Percentiles rank a stretch among this genome's conserved stretches.
phyloP scores from a whole-genome alignment of 2,329 filamentous ascomycete genomes.

The Colletotrichum sp. region DNA sequence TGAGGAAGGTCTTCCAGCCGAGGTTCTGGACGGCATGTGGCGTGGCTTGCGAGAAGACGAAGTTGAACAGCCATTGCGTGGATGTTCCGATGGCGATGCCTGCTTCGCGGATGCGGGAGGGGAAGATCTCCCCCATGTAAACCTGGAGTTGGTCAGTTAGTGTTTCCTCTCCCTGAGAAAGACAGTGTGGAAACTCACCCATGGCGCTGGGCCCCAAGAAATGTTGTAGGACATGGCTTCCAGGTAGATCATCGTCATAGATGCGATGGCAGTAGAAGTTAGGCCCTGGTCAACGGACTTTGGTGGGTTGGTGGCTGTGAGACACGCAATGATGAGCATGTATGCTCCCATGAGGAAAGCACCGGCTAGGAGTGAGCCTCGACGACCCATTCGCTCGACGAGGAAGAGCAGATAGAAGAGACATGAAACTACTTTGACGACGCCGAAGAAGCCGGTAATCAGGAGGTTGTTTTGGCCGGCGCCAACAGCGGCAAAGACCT shows the following conservation, averaged over 20 bases:
- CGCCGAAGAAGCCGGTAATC: slow-evolving; percentile 57
- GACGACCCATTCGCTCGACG: slow-evolving; percentile 54
- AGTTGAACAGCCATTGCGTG: slow-evolving; percentile 58
- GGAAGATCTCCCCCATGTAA: slow-evolving; percentile 56
- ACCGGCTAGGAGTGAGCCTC: slow-evolving; percentile 51
- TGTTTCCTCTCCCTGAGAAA: too few species aligned
- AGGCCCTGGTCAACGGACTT: slow-evolving; percentile 28
- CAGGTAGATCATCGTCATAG: slow-evolving; percentile 54
- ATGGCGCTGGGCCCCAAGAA: slow-evolving; percentile 57
- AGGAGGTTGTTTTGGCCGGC: slow-evolving; percentile 46
- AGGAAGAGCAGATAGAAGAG: slow-evolving; percentile 49
- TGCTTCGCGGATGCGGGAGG: slow-evolving; percentile 52
- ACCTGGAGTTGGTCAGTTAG: slow-evolving; percentile 29
- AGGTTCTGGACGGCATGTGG: slow-evolving; percentile 52
- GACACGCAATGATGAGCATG: slow-evolving; percentile 57
- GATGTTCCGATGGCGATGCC: slow-evolving; percentile 54
- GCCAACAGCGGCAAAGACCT: slow-evolving; percentile 55
- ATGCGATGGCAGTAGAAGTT: slow-evolving; percentile 47
- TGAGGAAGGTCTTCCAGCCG: slow-evolving; percentile 53
- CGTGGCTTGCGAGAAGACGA: slow-evolving; percentile 52
- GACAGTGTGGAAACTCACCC: too few species aligned
- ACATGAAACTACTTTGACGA: slow-evolving; percentile 55
- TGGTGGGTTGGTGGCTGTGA: slow-evolving; percentile 50
- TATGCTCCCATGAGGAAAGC: slow-evolving; percentile 55
- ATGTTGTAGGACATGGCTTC: slow-evolving; percentile 58